These are phyloP conservation scores for Angomonas ambiguus DNA, from an alignment of 208 protist genomes.

Conservation along the genomic window DNA sequence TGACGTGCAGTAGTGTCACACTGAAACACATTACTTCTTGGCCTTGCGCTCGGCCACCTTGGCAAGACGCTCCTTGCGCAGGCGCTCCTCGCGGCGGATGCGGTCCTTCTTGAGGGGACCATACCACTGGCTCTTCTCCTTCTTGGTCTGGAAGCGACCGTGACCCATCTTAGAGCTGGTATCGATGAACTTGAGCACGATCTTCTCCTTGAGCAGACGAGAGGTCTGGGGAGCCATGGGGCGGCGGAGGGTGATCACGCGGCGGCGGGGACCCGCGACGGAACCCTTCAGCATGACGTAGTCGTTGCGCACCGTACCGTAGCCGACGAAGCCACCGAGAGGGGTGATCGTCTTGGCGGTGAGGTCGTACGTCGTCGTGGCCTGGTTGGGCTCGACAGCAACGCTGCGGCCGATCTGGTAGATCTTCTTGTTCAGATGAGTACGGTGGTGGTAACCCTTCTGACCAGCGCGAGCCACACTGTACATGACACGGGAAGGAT, in stretches of 20 bases:
- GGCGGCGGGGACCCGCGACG: slow-evolving; percentile 93
- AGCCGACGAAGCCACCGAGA: slow-evolving; percentile 99
- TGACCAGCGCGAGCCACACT: slow-evolving; percentile 99
- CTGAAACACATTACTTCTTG: slow-evolving; percentile 70
- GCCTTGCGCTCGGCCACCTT: slow-evolving; percentile 77
- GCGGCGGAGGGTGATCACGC: slow-evolving; percentile 98
- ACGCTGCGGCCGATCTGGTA: slow-evolving; percentile 95
- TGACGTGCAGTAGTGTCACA: neutral
- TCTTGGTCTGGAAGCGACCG: slow-evolving; percentile 98
- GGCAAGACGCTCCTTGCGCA: slow-evolving; percentile 78
- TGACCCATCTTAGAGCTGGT: slow-evolving; percentile 99
- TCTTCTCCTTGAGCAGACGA: slow-evolving; percentile 89
- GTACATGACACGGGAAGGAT: slow-evolving; percentile 96
- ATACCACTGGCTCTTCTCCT: slow-evolving; percentile 97
- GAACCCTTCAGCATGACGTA: slow-evolving; percentile 98
- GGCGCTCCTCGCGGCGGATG: slow-evolving; percentile 75
- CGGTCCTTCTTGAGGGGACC: slow-evolving; percentile 94
- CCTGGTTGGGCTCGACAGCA: slow-evolving; percentile 74
- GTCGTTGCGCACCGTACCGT: slow-evolving; percentile 97
- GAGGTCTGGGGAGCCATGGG: slow-evolving; percentile 88
- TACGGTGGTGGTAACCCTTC: slow-evolving; percentile 98
- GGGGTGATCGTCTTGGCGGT: slow-evolving; percentile 99
- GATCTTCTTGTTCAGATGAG: slow-evolving; percentile 99
- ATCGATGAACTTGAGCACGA: slow-evolving; percentile 99
- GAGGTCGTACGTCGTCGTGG: slow-evolving; percentile 96